Conservation (phyloP, 2,329 filamentous ascomycete genomes). For the Simplicillium sp. region DNA sequence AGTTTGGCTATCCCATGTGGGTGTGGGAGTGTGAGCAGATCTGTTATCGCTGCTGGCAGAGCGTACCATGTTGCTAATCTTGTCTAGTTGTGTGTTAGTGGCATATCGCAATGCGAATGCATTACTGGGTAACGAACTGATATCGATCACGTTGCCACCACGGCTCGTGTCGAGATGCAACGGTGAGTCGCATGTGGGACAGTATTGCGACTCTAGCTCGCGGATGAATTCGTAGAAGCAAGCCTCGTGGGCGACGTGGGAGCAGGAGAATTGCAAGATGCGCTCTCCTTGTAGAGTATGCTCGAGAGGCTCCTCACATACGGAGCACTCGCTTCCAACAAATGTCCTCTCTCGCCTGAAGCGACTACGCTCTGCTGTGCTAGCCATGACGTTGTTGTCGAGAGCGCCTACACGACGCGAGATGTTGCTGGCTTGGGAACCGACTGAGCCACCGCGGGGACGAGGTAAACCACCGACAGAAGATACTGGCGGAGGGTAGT, state of each 20-base stretch:
- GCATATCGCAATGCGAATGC: constrained; percentile 11
- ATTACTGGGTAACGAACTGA: constrained; percentile 47
- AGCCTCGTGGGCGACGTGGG: constrained; percentile 95
- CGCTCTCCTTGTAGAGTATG: constrained; percentile 90
- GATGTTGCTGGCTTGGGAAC: constrained; percentile 20
- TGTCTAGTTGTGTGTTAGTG: constrained; percentile 51
- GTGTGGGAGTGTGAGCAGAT: constrained; percentile 46
- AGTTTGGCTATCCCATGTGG: constrained; percentile 58
- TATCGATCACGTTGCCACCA: constrained; percentile 84
- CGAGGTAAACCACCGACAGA: constrained; percentile 19
- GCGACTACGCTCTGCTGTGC: constrained; percentile 59
- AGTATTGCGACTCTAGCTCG: constrained; percentile 88
- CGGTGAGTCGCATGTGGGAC: constrained; percentile 86
- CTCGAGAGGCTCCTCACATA: constrained; percentile 93
- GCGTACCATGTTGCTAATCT: constrained; percentile 87
- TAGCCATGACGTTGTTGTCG: constrained; percentile 34
- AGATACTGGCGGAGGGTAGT: constrained; percentile 4
- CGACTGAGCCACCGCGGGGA: constrained; percentile 12
- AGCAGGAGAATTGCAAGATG: constrained; percentile 90
- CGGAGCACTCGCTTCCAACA: constrained; percentile 87
- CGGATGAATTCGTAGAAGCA: constrained; percentile 99
- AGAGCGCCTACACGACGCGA: constrained; percentile 25
- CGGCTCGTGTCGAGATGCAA: constrained; percentile 86
- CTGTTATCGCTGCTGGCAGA: constrained; percentile 60
- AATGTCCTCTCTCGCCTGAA: constrained; percentile 87